A percentile compares a stretch with the other conserved stretches of the same genome.
Evolutionary conservation across 257 asterid genomes (phyloP).

Genomic region (Paulownia fortunei): DNA sequence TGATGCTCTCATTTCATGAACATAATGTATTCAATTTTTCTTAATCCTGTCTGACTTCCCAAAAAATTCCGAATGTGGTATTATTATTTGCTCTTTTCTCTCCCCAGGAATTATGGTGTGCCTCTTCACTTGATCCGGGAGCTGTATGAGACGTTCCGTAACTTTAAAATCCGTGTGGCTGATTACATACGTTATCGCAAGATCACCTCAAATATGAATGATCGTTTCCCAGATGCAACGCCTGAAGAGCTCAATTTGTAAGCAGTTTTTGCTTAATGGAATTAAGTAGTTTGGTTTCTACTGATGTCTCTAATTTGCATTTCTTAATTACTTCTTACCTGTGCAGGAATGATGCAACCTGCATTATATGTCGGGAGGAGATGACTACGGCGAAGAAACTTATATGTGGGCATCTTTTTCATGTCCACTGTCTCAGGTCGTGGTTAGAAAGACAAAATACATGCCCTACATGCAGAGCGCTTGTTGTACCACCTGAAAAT

Average conservation of each 20-base stretch:
- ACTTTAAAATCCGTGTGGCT: slow-evolving; percentile 84
- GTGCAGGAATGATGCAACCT: slow-evolving; percentile 83
- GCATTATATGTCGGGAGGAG: slow-evolving; percentile 99
- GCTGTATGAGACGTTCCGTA: slow-evolving; percentile 94
- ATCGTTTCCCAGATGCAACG: slow-evolving; percentile 96
- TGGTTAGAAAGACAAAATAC: slow-evolving; percentile 96
- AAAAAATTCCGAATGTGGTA: neutral
- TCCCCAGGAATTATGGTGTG: slow-evolving; percentile 84
- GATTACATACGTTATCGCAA: slow-evolving; percentile 93
- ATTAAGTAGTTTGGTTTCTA: slow-evolving; percentile 27
- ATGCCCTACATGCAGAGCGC: slow-evolving; percentile 99
- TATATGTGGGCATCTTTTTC: slow-evolving; percentile 93
- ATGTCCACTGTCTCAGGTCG: slow-evolving; percentile 93
- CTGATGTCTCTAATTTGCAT: slow-evolving; percentile 14
- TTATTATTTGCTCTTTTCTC: slow-evolving; percentile 24
- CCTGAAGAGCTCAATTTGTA: slow-evolving; percentile 84
- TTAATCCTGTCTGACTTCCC: neutral
- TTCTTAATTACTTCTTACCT: slow-evolving; percentile 18
- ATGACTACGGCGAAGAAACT: slow-evolving; percentile 94
- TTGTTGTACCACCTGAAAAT: slow-evolving; percentile 81
- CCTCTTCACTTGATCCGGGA: slow-evolving; percentile 98
- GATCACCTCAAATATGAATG: slow-evolving; percentile 94
- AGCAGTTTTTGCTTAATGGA: slow-evolving; percentile 33
- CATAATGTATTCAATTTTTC: neutral
- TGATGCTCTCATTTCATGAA: slow-evolving; percentile 1